phyloP scores from a whole-genome alignment of 768 basidiomycete genomes.

The Agrocybe praecox region DNA sequence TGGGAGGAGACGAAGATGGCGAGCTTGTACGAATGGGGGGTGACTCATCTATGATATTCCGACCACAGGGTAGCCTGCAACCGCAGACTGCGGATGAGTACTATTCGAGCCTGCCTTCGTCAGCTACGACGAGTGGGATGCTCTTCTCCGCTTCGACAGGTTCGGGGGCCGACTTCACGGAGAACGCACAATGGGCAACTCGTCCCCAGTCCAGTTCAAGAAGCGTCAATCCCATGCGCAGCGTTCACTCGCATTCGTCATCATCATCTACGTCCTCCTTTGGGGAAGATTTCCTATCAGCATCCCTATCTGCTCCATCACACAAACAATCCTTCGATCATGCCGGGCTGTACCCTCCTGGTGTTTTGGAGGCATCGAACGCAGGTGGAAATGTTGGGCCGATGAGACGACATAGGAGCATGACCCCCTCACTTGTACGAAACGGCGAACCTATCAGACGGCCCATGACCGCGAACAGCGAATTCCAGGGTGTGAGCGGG shows the following conservation, averaged over 20 bases:
- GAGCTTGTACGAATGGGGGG: slow-evolving; percentile 38
- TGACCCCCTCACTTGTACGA: slow-evolving; percentile 68
- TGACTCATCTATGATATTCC: slow-evolving; percentile 18
- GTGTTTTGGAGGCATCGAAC: slow-evolving; percentile 33
- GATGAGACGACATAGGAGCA: slow-evolving; percentile 70
- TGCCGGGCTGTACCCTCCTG: slow-evolving; percentile 47
- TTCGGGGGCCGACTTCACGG: slow-evolving; percentile 22
- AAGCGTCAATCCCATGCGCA: not conserved
- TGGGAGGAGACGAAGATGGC: slow-evolving; percentile 61
- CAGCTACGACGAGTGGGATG: slow-evolving; percentile 17
- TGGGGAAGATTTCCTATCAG: slow-evolving; percentile 38
- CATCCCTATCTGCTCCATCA: slow-evolving; percentile 67
- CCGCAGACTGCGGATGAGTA: slow-evolving; percentile 9
- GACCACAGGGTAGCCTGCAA: slow-evolving; percentile 3
- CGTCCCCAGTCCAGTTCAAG: slow-evolving; percentile 37
- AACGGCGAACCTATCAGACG: slow-evolving; percentile 52
- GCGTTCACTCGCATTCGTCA: slow-evolving; percentile 24
- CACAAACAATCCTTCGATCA: slow-evolving; percentile 72
- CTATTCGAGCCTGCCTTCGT: slow-evolving; percentile 11
- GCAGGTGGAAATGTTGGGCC: slow-evolving; percentile 54
- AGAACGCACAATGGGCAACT: slow-evolving; percentile 41
- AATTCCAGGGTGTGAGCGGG: slow-evolving; percentile 32
- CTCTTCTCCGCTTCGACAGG: slow-evolving; percentile 18
- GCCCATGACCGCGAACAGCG: slow-evolving; percentile 48
- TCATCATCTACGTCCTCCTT: slow-evolving; percentile 29